Conservation (phyloP, 441 rosid genomes). For the Capsella rubella region DNA sequence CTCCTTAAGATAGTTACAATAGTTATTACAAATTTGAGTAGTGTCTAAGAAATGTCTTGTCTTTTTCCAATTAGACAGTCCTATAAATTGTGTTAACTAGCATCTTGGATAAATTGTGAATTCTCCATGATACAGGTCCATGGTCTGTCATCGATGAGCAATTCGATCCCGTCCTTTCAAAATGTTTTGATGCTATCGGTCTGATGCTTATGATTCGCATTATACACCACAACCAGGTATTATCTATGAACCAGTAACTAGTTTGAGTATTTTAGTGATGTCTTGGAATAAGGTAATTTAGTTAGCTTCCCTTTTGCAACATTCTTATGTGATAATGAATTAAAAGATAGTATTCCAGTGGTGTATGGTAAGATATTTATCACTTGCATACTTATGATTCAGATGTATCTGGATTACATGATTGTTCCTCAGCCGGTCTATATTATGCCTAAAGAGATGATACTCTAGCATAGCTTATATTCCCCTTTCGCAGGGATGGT, state of each 20-base stretch:
- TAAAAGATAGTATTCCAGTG: conserved; percentile 12
- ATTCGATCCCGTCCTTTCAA: conserved; percentile 80
- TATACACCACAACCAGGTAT: conserved; percentile 96
- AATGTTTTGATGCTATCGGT: conserved; percentile 96
- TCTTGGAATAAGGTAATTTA: not conserved
- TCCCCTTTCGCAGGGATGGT: conserved; percentile 12
- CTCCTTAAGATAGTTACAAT: conserved; percentile 20
- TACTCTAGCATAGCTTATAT: conserved; percentile 1
- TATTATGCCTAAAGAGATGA: conserved; percentile 7
- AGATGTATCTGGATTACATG: conserved; percentile 1
- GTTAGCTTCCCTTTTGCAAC: conserved; percentile 11
- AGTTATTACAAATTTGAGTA: not conserved
- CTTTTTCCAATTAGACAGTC: conserved; percentile 13
- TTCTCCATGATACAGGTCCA: conserved; percentile 70
- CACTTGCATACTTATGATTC: conserved; percentile 1
- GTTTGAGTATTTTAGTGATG: conserved; percentile 2
- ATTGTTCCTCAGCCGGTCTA: not conserved
- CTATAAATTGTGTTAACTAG: conserved; percentile 2
- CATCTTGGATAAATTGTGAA: conserved; percentile 20
- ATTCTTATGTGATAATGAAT: conserved; percentile 19
- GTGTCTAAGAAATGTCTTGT: conserved; percentile 10
- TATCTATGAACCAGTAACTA: conserved; percentile 2
- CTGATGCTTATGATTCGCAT: conserved; percentile 98
- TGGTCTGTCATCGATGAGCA: conserved; percentile 96
- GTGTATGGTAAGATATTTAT: conserved; percentile 6